Conservation (phyloP, 2,329 filamentous ascomycete species). For the Cytospora piceae region DNA sequence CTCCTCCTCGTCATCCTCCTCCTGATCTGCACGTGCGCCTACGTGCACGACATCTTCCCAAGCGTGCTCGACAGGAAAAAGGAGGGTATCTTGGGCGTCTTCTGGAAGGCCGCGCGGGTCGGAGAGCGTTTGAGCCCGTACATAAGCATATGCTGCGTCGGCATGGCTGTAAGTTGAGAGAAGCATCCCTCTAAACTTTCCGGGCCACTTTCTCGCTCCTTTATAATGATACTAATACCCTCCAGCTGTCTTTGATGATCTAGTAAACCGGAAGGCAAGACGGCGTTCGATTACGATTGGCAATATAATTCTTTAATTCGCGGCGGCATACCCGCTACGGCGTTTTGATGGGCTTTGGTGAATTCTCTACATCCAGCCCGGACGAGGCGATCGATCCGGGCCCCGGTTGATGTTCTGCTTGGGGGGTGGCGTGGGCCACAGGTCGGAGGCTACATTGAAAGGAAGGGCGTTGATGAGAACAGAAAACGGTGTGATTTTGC, state of each 20-base stretch:
- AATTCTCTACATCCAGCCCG: neutral
- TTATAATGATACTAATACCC: neutral
- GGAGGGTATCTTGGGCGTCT: conserved; percentile 75
- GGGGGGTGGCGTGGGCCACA: neutral
- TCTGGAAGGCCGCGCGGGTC: conserved; percentile 94
- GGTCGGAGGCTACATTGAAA: neutral
- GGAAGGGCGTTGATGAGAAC: neutral
- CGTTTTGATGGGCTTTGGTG: conserved; percentile 20
- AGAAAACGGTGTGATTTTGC: too few relatives aligned
- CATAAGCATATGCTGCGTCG: conserved; percentile 87
- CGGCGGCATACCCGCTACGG: conserved; percentile 20
- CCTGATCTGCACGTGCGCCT: conserved; percentile 93
- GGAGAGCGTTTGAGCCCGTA: conserved; percentile 94
- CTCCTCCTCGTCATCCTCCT: conserved; percentile 93
- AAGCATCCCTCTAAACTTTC: neutral
- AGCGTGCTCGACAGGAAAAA: conserved; percentile 91
- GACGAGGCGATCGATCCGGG: neutral
- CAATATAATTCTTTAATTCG: conserved; percentile 12
- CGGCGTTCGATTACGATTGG: conserved; percentile 9
- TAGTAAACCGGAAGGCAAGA: conserved; percentile 13
- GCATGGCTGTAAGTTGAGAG: conserved; percentile 77
- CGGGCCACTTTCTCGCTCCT: too few relatives aligned
- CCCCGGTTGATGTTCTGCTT: neutral
- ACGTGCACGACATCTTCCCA: conserved; percentile 88
- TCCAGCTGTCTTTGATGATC: conserved; percentile 27